These are phyloP conservation scores for Pseudogymnoascus sp. DNA, from an alignment of 2,329 filamentous ascomycete species.

Conservation along the genomic window DNA sequence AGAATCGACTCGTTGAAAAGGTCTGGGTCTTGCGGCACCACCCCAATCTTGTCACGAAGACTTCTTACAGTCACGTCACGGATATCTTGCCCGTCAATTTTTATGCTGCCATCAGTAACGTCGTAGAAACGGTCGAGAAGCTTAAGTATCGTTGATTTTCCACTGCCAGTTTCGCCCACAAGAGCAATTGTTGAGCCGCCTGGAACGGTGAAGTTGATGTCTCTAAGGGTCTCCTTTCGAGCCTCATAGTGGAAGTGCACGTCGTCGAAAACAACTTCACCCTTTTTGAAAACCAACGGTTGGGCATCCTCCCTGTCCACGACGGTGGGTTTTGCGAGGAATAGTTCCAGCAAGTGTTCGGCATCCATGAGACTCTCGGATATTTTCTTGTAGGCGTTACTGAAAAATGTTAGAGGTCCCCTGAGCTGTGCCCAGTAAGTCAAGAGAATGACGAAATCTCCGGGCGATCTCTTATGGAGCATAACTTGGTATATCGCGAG, in stretches of 20 bases:
- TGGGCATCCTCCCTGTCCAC: slow-evolving; percentile 39
- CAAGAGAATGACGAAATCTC: slow-evolving; percentile 57
- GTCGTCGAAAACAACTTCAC: slow-evolving; percentile 46
- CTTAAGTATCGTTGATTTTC: slow-evolving; percentile 56
- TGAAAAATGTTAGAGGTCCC: slow-evolving; percentile 42
- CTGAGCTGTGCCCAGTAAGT: slow-evolving; percentile 54
- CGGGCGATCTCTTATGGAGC: slow-evolving; percentile 42
- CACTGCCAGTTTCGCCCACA: slow-evolving; percentile 55
- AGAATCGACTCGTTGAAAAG: slow-evolving; percentile 59
- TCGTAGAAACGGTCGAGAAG: slow-evolving; percentile 56
- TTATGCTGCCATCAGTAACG: slow-evolving; percentile 45
- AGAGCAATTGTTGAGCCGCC: slow-evolving; percentile 52
- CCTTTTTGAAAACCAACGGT: slow-evolving; percentile 38
- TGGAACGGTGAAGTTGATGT: slow-evolving; percentile 41
- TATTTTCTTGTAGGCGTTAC: slow-evolving; percentile 41
- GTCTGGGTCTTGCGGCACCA: slow-evolving; percentile 58
- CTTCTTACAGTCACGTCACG: slow-evolving; percentile 50
- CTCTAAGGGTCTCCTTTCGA: slow-evolving; percentile 43
- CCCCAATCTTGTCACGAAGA: slow-evolving; percentile 51
- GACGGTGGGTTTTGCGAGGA: slow-evolving; percentile 51
- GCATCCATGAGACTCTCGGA: slow-evolving; percentile 54
- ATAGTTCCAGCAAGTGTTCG: slow-evolving; percentile 50
- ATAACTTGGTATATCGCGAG: slow-evolving; percentile 48
- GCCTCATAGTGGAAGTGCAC: slow-evolving; percentile 50
- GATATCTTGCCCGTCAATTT: slow-evolving; percentile 53